Conservation (phyloP, 1,139 yeast species). For the Kurtzmaniella natalensis region DNA sequence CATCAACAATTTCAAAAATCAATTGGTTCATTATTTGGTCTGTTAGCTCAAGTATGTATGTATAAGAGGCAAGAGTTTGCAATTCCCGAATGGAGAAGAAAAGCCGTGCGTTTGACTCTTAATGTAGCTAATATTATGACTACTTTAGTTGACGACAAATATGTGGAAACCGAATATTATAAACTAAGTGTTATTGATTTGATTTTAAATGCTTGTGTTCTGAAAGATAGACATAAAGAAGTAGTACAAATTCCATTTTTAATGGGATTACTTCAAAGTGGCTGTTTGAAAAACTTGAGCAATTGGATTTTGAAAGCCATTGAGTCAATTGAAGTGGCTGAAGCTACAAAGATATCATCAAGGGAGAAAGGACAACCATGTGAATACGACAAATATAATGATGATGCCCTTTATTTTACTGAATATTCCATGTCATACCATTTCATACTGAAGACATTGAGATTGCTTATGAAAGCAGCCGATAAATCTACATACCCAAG, state of each 20-base stretch:
- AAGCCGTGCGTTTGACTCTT: constrained; percentile 38
- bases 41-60: constrained; percentile 39
- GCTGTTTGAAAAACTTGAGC: constrained; percentile 32
- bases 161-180: constrained; percentile 16
- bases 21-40: constrained; percentile 35
- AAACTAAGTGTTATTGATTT: constrained; percentile 27
- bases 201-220: constrained; percentile 20
- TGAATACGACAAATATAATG: too few species aligned
- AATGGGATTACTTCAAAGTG: constrained; percentile 43
- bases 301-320: constrained; percentile 12
- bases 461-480: constrained; percentile 36
- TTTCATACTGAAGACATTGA: constrained; percentile 37
- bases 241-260: constrained; percentile 41
- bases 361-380: too few species aligned
- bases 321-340: constrained; percentile 17
- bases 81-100: constrained; percentile 28
- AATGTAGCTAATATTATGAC: constrained; percentile 31
- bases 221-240: constrained; percentile 30
- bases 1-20: constrained; percentile 49
- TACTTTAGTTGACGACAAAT: constrained; percentile 19
- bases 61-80: constrained; percentile 42
- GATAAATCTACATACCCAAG: constrained; percentile 20
- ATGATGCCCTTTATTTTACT: constrained; percentile 32
- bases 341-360: constrained; percentile 28
- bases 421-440: constrained; percentile 36